A percentile compares a stretch with the other conserved stretches of the same genome.
Evolutionary conservation across 1,284 basidiomycete genomes (phyloP).

Genomic region (Paramarasmius palmivorus): DNA sequence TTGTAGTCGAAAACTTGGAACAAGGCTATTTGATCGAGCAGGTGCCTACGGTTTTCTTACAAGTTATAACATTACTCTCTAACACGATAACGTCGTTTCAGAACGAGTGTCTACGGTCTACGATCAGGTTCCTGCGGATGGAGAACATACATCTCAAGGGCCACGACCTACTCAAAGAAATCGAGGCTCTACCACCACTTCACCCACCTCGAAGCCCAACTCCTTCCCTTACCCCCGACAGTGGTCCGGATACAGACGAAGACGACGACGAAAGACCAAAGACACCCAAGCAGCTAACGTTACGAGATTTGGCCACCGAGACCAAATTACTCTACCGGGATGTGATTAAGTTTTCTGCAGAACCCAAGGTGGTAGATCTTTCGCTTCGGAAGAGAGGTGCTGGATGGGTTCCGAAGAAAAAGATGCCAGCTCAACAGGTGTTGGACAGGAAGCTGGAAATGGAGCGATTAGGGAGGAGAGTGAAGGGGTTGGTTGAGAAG

Average conservation of each 20-base stretch:
- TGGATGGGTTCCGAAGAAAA: slow-evolving; percentile 74
- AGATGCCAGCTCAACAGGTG: slow-evolving; percentile 79
- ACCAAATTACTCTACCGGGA: slow-evolving; percentile 83
- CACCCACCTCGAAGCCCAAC: slow-evolving; percentile 60
- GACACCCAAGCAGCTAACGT: slow-evolving; percentile 33
- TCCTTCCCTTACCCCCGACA: slow-evolving; percentile 61
- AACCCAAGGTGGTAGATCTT: slow-evolving; percentile 81
- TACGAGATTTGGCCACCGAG: slow-evolving; percentile 74
- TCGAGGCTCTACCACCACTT: slow-evolving; percentile 73
- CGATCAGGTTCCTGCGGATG: slow-evolving; percentile 84
- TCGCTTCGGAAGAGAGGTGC: slow-evolving; percentile 50
- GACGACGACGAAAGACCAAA: slow-evolving; percentile 36
- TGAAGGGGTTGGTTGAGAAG: slow-evolving; percentile 69
- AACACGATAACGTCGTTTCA: slow-evolving; percentile 32
- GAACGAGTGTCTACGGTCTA: slow-evolving; percentile 89
- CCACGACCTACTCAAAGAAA: slow-evolving; percentile 81
- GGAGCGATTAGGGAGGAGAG: slow-evolving; percentile 64
- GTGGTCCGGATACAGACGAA: slow-evolving; percentile 61
- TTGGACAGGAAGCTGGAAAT: slow-evolving; percentile 75
- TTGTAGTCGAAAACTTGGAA: slow-evolving; percentile 78
- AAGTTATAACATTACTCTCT: slow-evolving; percentile 3
- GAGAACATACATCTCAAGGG: slow-evolving; percentile 94
- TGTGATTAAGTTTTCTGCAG: slow-evolving; percentile 79
- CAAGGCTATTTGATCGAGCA: slow-evolving; percentile 85
- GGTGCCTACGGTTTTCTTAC: slow-evolving; percentile 37